phyloP scores from a whole-genome alignment of 176 grass and related monocot species.

The Zizania latifolia region DNA sequence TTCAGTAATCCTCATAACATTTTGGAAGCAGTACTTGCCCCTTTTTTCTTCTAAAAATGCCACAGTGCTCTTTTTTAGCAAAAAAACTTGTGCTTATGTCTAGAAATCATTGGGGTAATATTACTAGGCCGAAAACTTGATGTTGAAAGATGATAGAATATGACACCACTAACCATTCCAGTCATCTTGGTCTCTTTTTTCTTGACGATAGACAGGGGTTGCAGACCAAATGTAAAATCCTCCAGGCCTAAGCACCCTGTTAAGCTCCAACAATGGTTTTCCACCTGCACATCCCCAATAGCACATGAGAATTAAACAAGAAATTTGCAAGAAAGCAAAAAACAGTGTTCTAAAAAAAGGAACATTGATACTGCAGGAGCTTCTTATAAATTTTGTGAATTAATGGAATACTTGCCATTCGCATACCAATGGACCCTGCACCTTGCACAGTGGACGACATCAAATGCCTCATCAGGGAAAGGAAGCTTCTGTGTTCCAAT shows the following conservation, averaged over 20 bases:
- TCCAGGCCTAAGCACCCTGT: conserved; percentile 86
- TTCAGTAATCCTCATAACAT: neutral
- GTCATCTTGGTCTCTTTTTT: conserved; percentile 60
- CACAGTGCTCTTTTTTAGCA: neutral
- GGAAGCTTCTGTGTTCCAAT: conserved; percentile 82
- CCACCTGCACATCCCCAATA: conserved; percentile 54
- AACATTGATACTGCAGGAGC: neutral
- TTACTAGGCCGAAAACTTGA: neutral
- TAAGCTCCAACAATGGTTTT: conserved; percentile 79
- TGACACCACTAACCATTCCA: conserved; percentile 60
- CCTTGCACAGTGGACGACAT: conserved; percentile 78
- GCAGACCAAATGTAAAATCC: conserved; percentile 95
- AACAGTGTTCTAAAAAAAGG: neutral
- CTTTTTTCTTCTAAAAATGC: neutral
- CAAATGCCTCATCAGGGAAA: conserved; percentile 84
- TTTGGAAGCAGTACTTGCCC: neutral
- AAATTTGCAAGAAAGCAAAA: neutral
- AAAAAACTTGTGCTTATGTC: neutral
- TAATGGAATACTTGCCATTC: conserved; percentile 45
- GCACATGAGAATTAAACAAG: neutral
- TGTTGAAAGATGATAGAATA: neutral
- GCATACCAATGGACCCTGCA: conserved; percentile 90
- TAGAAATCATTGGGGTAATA: neutral
- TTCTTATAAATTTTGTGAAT: conserved; percentile 7
- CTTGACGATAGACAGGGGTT: conserved; percentile 83